phyloP scores from a whole-genome alignment of 306 rosid genomes.

The Nissolia schottii region DNA sequence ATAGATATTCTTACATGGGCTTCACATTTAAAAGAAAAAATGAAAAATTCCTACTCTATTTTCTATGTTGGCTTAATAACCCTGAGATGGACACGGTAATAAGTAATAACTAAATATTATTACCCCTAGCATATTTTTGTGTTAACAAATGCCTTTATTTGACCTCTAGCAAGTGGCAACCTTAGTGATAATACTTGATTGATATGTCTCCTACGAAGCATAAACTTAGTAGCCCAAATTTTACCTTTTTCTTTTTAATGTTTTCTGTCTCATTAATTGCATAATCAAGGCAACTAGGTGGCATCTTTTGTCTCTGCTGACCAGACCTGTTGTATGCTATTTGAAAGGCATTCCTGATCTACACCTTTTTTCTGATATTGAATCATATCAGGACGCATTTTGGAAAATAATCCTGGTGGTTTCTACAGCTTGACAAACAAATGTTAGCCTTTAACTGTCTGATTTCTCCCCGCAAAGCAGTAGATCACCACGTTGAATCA shows the following conservation, averaged over 20 bases:
- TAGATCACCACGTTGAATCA: neutral
- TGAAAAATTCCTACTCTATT: too few relatives aligned
- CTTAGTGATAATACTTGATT: neutral
- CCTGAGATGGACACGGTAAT: neutral
- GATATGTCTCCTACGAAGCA: neutral
- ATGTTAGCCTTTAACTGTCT: neutral
- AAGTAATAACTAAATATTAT: neutral
- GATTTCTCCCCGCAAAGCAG: neutral
- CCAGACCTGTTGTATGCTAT: neutral
- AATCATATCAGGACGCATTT: neutral
- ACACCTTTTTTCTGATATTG: neutral
- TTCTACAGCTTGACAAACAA: neutral
- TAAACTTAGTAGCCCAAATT: neutral
- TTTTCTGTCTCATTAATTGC: neutral
- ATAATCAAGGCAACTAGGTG: neutral
- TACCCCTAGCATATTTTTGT: neutral
- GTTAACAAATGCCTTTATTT: neutral
- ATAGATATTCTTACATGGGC: neutral
- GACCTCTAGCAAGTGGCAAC: neutral
- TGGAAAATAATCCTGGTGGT: neutral
- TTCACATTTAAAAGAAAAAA: too few relatives aligned
- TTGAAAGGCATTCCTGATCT: neutral
- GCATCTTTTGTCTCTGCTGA: constrained; percentile 3
- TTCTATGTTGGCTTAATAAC: neutral
- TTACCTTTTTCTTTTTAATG: constrained; percentile 10